A percentile compares a stretch with the other conserved stretches of the same genome.
These are phyloP conservation scores for Melanogaster broomeanus DNA, from an alignment of 768 basidiomycete genomes.

Conservation along the genomic window DNA sequence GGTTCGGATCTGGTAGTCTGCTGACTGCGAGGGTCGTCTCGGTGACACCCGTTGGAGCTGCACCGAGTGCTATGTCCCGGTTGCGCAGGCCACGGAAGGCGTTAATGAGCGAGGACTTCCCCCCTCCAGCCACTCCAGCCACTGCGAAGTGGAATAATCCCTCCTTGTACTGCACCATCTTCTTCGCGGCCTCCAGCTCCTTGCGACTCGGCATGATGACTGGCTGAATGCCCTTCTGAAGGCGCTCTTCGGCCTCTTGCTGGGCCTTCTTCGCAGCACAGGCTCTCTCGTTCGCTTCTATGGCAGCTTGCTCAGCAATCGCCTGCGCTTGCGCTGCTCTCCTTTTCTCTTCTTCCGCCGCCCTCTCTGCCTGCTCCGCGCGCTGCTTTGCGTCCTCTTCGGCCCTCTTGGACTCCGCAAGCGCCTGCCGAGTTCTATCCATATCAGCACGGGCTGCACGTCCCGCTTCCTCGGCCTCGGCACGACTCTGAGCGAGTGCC, in stretches of 20 bases:
- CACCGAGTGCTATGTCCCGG: slow-evolving; percentile 10
- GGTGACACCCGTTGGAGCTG: slow-evolving; percentile 18
- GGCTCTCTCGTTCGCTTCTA: slow-evolving; percentile 17
- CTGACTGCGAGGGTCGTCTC: slow-evolving; percentile 19
- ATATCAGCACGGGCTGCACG: no score
- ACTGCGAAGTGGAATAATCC: slow-evolving; percentile 35
- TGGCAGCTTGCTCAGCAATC: slow-evolving; percentile 13
- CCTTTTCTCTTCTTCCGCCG: slow-evolving; percentile 17
- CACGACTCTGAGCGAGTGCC: no score
- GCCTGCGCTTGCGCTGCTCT: slow-evolving; percentile 15
- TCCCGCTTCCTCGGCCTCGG: no score
- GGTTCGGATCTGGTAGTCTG: slow-evolving; percentile 16
- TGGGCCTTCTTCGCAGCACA: slow-evolving; percentile 15
- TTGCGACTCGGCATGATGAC: slow-evolving; percentile 12
- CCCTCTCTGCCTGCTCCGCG: background rate
- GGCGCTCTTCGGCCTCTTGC: slow-evolving; percentile 13
- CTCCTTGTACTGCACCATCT: slow-evolving; percentile 23
- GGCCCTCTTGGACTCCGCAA: no score
- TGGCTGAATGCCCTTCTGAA: slow-evolving; percentile 27
- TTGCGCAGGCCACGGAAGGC: slow-evolving; percentile 34
- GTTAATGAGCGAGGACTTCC: slow-evolving; percentile 41
- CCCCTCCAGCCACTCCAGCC: slow-evolving; percentile 35
- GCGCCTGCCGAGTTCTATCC: no score
- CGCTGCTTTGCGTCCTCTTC: no score
- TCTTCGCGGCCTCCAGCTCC: slow-evolving; percentile 14